Percentiles rank a stretch among this genome's conserved stretches.
These are phyloP conservation scores for Coprinopsis marcescibilis DNA, from an alignment of 768 basidiomycete genomes.

Conservation along the genomic window DNA sequence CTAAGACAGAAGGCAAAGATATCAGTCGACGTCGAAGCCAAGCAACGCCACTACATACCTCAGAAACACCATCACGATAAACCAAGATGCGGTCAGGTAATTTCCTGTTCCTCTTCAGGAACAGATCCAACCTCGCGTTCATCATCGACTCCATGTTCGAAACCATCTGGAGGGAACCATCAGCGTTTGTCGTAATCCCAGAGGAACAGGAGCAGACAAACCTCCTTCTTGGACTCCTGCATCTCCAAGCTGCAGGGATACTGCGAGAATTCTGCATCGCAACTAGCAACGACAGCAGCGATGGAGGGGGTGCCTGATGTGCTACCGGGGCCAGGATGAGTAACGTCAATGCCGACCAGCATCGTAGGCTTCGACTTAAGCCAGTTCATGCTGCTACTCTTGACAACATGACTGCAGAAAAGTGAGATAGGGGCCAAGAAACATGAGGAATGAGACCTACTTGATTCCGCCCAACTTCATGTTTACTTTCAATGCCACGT, in stretches of 20 bases:
- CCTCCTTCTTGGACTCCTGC: slow-evolving; percentile 76
- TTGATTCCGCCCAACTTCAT: slow-evolving; percentile 81
- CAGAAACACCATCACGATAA: slow-evolving; percentile 81
- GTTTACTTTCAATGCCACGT: slow-evolving; percentile 79
- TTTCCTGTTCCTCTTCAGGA: slow-evolving; percentile 37
- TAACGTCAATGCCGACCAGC: slow-evolving; percentile 79
- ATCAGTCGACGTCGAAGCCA: not conserved
- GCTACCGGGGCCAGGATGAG: slow-evolving; percentile 75
- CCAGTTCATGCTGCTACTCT: slow-evolving; percentile 53
- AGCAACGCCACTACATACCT: slow-evolving; percentile 38
- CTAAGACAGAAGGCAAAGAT: slow-evolving; percentile 32
- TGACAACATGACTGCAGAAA: slow-evolving; percentile 36
- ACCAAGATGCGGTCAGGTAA: slow-evolving; percentile 66
- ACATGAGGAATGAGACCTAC: slow-evolving; percentile 27
- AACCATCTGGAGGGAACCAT: slow-evolving; percentile 58
- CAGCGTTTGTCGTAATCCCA: not conserved
- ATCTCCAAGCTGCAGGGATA: slow-evolving; percentile 71
- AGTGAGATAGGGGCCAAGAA: slow-evolving; percentile 4
- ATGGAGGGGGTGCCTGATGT: slow-evolving; percentile 74
- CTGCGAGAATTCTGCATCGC: slow-evolving; percentile 57
- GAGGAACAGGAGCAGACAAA: slow-evolving; percentile 19
- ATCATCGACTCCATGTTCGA: slow-evolving; percentile 61
- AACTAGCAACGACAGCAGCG: slow-evolving; percentile 79
- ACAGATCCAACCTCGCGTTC: slow-evolving; percentile 54
- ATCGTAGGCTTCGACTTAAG: slow-evolving; percentile 59